Percentiles rank a stretch among this genome's conserved stretches.
Evolutionary conservation across 164 flowering plant species (phyloP).

Genomic region (Chimonanthus praecox): DNA sequence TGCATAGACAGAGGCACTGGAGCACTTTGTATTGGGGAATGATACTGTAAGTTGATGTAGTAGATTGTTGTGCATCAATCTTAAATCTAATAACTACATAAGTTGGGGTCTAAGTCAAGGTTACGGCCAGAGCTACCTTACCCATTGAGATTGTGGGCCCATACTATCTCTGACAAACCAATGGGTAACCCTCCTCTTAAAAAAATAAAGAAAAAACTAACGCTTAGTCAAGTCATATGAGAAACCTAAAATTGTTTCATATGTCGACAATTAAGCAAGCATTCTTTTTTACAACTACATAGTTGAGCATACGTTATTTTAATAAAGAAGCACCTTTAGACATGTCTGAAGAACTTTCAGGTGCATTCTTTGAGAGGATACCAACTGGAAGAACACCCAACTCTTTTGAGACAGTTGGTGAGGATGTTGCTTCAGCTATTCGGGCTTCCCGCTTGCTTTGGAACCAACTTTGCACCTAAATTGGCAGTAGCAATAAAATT

Average conservation of each 20-base stretch:
- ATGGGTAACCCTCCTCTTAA: too few species aligned
- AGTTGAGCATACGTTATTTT: not conserved
- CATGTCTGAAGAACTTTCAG: conserved; percentile 7
- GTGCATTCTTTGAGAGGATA: not conserved
- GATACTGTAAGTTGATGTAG: too few species aligned
- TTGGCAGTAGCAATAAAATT: not conserved
- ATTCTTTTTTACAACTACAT: not conserved
- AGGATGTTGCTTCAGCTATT: not conserved
- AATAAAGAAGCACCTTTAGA: conserved; percentile 7
- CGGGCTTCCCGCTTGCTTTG: not conserved
- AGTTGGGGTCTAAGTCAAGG: too few species aligned
- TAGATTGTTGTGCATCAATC: too few species aligned
- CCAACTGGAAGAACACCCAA: not conserved
- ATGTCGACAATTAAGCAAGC: not conserved
- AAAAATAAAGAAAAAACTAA: too few species aligned
- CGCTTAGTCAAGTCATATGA: not conserved
- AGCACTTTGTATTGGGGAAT: too few species aligned
- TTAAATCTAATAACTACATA: too few species aligned
- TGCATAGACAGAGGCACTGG: too few species aligned
- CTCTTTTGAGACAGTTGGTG: conserved; percentile 3
- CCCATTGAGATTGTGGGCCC: too few species aligned
- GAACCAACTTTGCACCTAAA: conserved; percentile 6
- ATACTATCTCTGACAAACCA: too few species aligned
- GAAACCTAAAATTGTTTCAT: not conserved
- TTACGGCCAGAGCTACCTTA: too few species aligned